Base-by-base conservation (phyloP, 371 early-diverging fungal species). In the Mortierella sp. region DNA sequence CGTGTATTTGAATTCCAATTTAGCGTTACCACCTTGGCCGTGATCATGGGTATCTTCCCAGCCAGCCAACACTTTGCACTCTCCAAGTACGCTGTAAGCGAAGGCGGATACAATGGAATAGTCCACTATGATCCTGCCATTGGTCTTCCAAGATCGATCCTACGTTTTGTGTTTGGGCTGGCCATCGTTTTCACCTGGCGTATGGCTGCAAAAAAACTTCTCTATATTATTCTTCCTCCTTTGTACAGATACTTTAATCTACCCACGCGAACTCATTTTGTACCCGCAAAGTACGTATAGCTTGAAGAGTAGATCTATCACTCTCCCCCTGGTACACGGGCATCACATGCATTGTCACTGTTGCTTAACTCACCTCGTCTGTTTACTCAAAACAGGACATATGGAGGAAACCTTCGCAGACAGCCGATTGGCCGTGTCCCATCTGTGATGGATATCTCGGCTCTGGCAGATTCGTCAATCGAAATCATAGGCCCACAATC, bases 371-470 rank as follows among this genome's bases (percentile, higher is more conserved):
- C 28, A 23, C 42, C 29, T 32, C 32, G 7, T 57, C 7, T 31
- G 43, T 47, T 47, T 51, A 51, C 53, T n/a, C n/a, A n/a, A 40
- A 51, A 19, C 57, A 88, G 89, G 68, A 88, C 87, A 2, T 90
- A 90, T 72, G 88, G 88, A n/a, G n/a, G n/a, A 70, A 87, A 85
- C 59, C 82, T 90, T 37, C 83, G 85, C 8, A 73, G 84, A 60
- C 87, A 88, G 60, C 88, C 85, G 22, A 90, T 90, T 51, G 88
- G 87, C 49, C 85, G 89, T 55, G 86, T 90, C 26, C 90, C 90
- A 22, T 90, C 90, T 1, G 89, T 90, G 2, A 65, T 90, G 61
- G 90, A 90, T 66, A 71, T 90, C 22, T 86, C 80, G 19, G 83
- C 85, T 0, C 66, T 90, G 49, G 74, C 86, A n/a, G 72, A 83